Conservation (phyloP, 257 asterid species). For the Cruciata laevipes region DNA sequence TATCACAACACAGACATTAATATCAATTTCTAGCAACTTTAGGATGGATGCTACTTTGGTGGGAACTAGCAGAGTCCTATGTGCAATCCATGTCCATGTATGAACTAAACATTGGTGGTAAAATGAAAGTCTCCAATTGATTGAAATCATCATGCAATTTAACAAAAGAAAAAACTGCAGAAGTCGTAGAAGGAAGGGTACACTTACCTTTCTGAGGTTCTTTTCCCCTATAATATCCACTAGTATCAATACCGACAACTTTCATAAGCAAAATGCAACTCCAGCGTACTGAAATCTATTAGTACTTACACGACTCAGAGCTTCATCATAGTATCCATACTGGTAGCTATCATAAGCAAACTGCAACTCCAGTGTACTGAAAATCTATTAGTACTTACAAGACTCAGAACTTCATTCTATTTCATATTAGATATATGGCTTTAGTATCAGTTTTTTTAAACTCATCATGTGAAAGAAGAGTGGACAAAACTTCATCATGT, state of each 20-base stretch:
- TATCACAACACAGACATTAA: neutral
- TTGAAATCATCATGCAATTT: neutral
- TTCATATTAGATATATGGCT: neutral
- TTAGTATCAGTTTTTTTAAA: neutral
- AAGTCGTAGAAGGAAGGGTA: neutral
- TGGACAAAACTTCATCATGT: conserved; percentile 6
- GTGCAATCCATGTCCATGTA: conserved; percentile 10
- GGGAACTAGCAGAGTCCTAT: neutral
- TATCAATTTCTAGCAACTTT: neutral
- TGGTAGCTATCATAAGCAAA: neutral
- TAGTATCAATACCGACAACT: neutral
- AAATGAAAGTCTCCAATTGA: neutral
- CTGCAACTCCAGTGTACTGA: neutral
- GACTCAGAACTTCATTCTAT: neutral
- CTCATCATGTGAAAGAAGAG: neutral
- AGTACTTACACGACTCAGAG: neutral
- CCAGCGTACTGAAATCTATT: neutral
- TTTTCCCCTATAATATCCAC: neutral
- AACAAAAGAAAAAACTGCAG: neutral
- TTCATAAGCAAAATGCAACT: neutral
- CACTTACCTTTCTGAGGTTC: neutral
- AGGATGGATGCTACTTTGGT: neutral
- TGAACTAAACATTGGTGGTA: neutral
- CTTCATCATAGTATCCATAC: neutral
- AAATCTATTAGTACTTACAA: neutral